Conservation (phyloP, 23 red algal genomes). For the Gracilaria domingensis region DNA sequence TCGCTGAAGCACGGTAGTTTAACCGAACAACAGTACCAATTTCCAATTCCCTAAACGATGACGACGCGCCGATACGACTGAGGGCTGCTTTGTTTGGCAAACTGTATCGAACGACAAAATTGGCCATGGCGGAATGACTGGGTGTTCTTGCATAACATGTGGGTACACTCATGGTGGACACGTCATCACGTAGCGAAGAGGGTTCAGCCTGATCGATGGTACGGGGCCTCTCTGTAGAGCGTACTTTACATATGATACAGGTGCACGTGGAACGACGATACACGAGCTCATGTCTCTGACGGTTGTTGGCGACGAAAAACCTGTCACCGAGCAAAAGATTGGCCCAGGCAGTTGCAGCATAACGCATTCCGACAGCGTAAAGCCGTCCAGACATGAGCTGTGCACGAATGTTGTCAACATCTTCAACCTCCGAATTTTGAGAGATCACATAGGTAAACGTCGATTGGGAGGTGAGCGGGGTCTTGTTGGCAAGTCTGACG, state of each 20-base stretch:
- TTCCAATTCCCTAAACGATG: slow-evolving; percentile 40
- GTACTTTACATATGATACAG: slow-evolving; percentile 53
- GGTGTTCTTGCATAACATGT: neutral
- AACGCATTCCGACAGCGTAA: slow-evolving; percentile 6
- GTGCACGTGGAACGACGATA: slow-evolving; percentile 52
- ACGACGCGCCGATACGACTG: slow-evolving; percentile 39
- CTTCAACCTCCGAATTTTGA: slow-evolving; percentile 50
- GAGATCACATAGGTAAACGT: slow-evolving; percentile 36
- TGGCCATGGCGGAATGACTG: slow-evolving; percentile 63
- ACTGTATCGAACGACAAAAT: slow-evolving; percentile 46
- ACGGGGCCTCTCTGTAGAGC: neutral
- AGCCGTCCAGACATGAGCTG: slow-evolving; percentile 26
- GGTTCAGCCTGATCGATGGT: neutral
- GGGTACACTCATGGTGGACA: slow-evolving; percentile 12
- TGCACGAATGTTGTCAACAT: slow-evolving; percentile 14
- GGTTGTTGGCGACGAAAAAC: slow-evolving; percentile 5
- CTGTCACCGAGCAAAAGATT: slow-evolving; percentile 55
- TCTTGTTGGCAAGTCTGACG: slow-evolving; percentile 41
- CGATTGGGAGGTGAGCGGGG: slow-evolving; percentile 40
- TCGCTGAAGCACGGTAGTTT: slow-evolving; percentile 56
- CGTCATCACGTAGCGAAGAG: slow-evolving; percentile 1
- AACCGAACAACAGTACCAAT: slow-evolving; percentile 61
- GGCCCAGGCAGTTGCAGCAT: slow-evolving; percentile 25
- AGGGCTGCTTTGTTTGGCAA: slow-evolving; percentile 13
- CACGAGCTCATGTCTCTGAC: slow-evolving; percentile 53